Evolutionary conservation across 2,329 filamentous ascomycete genomes (phyloP), one percentile per base, ranked within the genome.

Genomic region (Diaporthe sp.): DNA sequence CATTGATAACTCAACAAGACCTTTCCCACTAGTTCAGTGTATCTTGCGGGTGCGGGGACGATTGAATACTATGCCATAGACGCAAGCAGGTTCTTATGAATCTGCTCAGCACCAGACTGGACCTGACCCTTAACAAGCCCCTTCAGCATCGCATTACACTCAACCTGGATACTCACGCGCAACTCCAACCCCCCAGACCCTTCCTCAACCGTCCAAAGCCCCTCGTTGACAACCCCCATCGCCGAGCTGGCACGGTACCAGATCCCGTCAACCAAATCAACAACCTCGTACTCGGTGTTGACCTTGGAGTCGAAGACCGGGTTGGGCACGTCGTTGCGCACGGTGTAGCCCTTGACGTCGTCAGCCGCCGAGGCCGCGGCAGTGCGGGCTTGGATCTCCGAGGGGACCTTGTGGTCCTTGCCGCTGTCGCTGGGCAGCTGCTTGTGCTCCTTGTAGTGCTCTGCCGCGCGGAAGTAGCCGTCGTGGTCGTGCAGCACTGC

Each of bases 321-420:
- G 52, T 71, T 71, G 68, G 68, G 68, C n/a, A 71, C 54, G 22
- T 71, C 68, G 38, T 71, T 71, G 22, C 38, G 50, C 10, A 71
- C 68, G 17, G 25, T 38, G 28, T 71, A 71, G 25, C 45, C 19
- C 54, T 47, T 45, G 54, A 58, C 54, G 8, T 19, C 54, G 52
- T n/a, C n/a, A n/a, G n/a, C n/a, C n/a, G 61, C 42, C 10, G 42
- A 17, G 61, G 61, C 50, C 15, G 38, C 68, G 8, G 28, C 38
- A 30, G n/a, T 45, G 38, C 68, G 52, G 47, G 52, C 15, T 52
- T 71, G 52, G 40, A 60, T 42, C 6, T 25, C 68, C 8, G 68
- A 42, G 5, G 54, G 68, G 19, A 67, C 22, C 30, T 67, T 50
- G 45, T 67, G 61, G 28, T 67, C 30, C 19, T 19, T 15, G 42